These are phyloP conservation scores for Panus rudis DNA, from an alignment of 768 basidiomycete species.

Conservation along the genomic window DNA sequence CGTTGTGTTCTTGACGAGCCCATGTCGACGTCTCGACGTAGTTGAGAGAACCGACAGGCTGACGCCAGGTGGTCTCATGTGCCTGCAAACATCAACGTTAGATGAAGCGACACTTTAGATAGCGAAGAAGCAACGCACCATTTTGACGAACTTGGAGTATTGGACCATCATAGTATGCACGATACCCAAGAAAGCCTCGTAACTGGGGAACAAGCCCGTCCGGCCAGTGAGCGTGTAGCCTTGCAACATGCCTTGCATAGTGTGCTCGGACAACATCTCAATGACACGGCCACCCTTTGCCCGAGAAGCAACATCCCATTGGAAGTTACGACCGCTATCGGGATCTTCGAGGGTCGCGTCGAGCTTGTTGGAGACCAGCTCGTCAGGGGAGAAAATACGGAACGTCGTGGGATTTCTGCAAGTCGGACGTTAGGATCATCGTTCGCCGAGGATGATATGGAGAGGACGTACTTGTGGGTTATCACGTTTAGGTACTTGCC, in stretches of 20 bases:
- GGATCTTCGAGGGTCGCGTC: slow-evolving; percentile 59
- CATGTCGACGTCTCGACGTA: slow-evolving; percentile 88
- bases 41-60: slow-evolving; percentile 64
- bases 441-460: neutral
- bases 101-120: neutral
- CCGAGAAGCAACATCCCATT: slow-evolving; percentile 71
- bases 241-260: slow-evolving; percentile 86
- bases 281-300: slow-evolving; percentile 75
- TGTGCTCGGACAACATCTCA: slow-evolving; percentile 87
- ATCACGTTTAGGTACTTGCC: slow-evolving; percentile 53
- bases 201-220: slow-evolving; percentile 80
- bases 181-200: slow-evolving; percentile 90
- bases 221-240: slow-evolving; percentile 89
- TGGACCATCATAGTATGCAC: slow-evolving; percentile 87
- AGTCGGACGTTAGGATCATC: neutral
- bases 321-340: slow-evolving; percentile 64
- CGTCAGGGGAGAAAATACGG: slow-evolving; percentile 89
- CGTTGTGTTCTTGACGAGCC: slow-evolving; percentile 82
- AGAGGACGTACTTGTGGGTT: slow-evolving; percentile 40
- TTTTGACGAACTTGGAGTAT: slow-evolving; percentile 84
- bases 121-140: slow-evolving; percentile 25
- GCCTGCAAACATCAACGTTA: slow-evolving; percentile 15
- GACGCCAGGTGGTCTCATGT: slow-evolving; percentile 64
- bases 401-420: slow-evolving; percentile 66
- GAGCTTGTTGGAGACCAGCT: slow-evolving; percentile 82